Evolutionary conservation across 441 rosid genomes (phyloP), one percentile per base, ranked within the genome.

Genomic region (Jatropha podagrica): DNA sequence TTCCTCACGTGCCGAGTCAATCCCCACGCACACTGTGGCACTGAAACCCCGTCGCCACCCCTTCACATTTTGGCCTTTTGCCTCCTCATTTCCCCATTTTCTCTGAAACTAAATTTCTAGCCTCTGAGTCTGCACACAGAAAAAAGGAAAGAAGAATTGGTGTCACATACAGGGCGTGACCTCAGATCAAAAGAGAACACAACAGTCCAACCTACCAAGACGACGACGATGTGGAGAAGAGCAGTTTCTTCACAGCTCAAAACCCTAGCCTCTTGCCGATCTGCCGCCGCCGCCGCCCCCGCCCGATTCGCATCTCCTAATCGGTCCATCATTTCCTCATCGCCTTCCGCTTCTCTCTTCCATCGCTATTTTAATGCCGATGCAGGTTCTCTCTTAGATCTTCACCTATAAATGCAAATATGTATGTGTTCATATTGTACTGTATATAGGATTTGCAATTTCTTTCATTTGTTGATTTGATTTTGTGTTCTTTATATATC

Each of bases 191-290:
- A n/a, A 76, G 56, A 59, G 79, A 78, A 75, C 78, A 81, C 66
- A 68, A 38, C 4, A 8, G 12, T 17, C 75, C 1, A 41, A 26
- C 10, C 66, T 66, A 32, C 41, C 63, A 0, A 27, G 49, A 61
- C 76, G 61, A 73, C 75, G 67, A 86, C 76, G 82, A 95, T 95
- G 98, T 95, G 98, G 99, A 90, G 95, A 86, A 85, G 93, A 82
- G 68, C 86, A 75, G 78, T 83, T 67, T 80, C 85, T 84, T 88
- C 94, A 44, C 86, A 87, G 18, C 88, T 95, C 84, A 93, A 87
- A 88, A 79, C 93, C 91, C 93, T 92, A 75, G 90, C 90, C 73
- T 69, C 83, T 48, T 37, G 12, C 38, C 73, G 66, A 67, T 77
- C 88, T 26, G 46, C 82, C 46, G 15, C 78, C 48, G 72, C 84